These are phyloP conservation scores for Cydonia oblonga DNA, from an alignment of 331 rosid species.

Conservation along the genomic window DNA sequence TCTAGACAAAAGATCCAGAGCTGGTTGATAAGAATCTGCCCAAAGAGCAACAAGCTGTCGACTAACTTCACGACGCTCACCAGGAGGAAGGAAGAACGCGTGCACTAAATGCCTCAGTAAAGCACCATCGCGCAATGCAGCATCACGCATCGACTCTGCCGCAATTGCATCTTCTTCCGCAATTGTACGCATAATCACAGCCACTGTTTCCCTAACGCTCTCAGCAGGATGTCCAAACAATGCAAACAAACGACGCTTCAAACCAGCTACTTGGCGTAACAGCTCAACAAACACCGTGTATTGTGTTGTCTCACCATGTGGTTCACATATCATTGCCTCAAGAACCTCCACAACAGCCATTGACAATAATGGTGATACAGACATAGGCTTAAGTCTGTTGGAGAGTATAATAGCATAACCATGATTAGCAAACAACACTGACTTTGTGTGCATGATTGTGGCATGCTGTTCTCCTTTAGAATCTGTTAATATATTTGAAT, in stretches of 20 bases:
- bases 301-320: slow-evolving; percentile 95
- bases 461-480: slow-evolving; percentile 98
- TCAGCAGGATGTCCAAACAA: slow-evolving; percentile 98
- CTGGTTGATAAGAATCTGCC: slow-evolving; percentile 99
- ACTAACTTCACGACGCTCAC: slow-evolving; percentile 93
- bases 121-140: slow-evolving; percentile 98
- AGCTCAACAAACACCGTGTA: slow-evolving; percentile 87
- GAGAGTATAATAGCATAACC: slow-evolving; percentile 68
- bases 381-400: slow-evolving; percentile 86
- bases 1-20: slow-evolving; percentile 83
- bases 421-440: slow-evolving; percentile 82
- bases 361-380: slow-evolving; percentile 84
- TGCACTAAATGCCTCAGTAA: slow-evolving; percentile 83
- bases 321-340: slow-evolving; percentile 98
- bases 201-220: slow-evolving; percentile 90
- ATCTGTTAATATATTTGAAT: slow-evolving; percentile 51
- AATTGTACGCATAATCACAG: slow-evolving; percentile 94
- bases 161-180: slow-evolving; percentile 99
- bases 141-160: slow-evolving; percentile 99
- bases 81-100: slow-evolving; percentile 80
- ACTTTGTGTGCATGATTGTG: slow-evolving; percentile 88
- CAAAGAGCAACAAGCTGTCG: slow-evolving; percentile 98
- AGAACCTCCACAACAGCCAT: slow-evolving; percentile 97
- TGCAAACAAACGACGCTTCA: slow-evolving; percentile 95
- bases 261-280: slow-evolving; percentile 96